Evolutionary conservation across 2,329 filamentous ascomycete genomes (phyloP).

Genomic region (Neopestalotiopsis rosae): DNA sequence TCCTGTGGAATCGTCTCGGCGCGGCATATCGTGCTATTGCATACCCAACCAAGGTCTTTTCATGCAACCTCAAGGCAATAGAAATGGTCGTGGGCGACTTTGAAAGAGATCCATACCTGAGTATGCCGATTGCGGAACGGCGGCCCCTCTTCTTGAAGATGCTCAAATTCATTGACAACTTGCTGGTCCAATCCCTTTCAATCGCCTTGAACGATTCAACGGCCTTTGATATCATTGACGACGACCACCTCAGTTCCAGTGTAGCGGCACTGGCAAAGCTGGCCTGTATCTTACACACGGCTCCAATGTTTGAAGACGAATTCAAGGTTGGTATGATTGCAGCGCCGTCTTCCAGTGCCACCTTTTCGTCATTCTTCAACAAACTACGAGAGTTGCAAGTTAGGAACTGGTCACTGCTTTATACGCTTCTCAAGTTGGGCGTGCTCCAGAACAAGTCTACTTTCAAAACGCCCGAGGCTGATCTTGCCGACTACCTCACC

Average conservation of each 20-base stretch:
- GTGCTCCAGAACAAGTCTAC: conserved; percentile 68
- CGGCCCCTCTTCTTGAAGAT: conserved; percentile 74
- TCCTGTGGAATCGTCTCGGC: conserved; percentile 89
- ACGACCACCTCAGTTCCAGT: conserved; percentile 75
- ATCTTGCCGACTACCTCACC: conserved; percentile 79
- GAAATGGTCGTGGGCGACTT: conserved; percentile 76
- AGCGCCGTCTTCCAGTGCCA: conserved; percentile 62
- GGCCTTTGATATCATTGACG: conserved; percentile 84
- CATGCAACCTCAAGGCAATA: conserved; percentile 84
- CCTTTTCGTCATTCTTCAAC: conserved; percentile 62
- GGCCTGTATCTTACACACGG: conserved; percentile 76
- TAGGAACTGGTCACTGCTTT: conserved; percentile 86
- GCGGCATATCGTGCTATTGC: conserved; percentile 87
- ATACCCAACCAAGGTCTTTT: conserved; percentile 86
- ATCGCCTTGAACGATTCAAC: conserved; percentile 69
- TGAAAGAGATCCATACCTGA: conserved; percentile 66
- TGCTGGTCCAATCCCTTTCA: conserved; percentile 74
- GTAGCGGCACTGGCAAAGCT: conserved; percentile 75
- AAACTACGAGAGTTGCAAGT: conserved; percentile 88
- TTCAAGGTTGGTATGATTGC: conserved; percentile 77
- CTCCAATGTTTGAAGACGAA: conserved; percentile 83
- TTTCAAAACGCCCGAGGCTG: conserved; percentile 71
- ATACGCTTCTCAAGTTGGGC: conserved; percentile 77
- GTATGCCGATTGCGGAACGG: conserved; percentile 67
- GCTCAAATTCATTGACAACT: conserved; percentile 79